Conservation (phyloP, 306 rosid species). For the Carpinus fangiana region DNA sequence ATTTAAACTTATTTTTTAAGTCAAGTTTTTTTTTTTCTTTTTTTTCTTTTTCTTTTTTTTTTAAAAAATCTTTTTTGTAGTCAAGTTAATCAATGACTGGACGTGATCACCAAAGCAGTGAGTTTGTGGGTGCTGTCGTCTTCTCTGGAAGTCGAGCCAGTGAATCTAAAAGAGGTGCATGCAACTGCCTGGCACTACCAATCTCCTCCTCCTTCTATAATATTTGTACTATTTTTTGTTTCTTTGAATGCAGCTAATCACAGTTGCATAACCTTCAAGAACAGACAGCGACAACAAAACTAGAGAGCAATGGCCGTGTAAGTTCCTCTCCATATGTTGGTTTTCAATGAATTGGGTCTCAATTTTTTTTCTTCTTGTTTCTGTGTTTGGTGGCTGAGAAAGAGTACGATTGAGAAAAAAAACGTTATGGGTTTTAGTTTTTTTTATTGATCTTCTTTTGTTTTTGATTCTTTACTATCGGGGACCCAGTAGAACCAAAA, state of each 20-base stretch:
- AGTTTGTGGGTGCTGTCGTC: not conserved
- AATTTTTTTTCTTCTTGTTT: not conserved
- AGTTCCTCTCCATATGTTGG: constrained; percentile 6
- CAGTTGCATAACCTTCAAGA: not conserved
- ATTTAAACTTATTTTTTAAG: too few species aligned
- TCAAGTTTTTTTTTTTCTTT: too few species aligned
- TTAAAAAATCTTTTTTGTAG: too few species aligned
- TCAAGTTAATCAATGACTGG: not conserved
- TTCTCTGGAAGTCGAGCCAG: not conserved
- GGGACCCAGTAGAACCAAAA: not conserved
- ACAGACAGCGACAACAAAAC: not conserved
- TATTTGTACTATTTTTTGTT: not conserved
- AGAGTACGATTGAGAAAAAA: not conserved
- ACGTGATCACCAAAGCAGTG: not conserved
- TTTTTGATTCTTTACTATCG: not conserved
- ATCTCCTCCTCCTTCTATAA: not conserved
- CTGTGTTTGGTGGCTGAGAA: not conserved
- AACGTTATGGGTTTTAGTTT: not conserved
- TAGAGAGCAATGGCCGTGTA: constrained; percentile 25
- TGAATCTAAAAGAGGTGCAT: not conserved
- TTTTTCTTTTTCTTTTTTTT: too few species aligned
- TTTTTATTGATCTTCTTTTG: not conserved
- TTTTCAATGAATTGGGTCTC: not conserved
- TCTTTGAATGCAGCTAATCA: not conserved
- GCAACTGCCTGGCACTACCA: not conserved